Base-by-base conservation (phyloP, 2,329 filamentous ascomycete species). In the Lachnum nothofagi region DNA sequence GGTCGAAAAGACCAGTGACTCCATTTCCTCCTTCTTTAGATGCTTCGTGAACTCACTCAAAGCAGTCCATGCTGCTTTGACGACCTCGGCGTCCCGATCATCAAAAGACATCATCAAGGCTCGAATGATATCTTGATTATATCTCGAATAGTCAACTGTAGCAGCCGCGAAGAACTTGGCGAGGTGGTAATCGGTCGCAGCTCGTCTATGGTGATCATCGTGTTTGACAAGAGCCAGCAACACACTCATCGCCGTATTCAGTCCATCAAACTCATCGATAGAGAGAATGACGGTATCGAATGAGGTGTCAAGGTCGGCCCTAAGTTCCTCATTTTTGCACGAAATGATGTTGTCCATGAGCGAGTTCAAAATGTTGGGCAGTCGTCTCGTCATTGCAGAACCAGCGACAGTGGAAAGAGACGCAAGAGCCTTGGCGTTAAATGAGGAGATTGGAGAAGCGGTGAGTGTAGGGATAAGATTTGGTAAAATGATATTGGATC, bases 1-100 rank as follows among this genome's bases (percentile, higher is more conserved):
- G 2, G 91, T 95, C 0, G 91, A 93, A 46, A 82, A 74, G 16
- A 95, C 90, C 39, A 98, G 77, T 0, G 86, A 83, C 65, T 98
- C 94, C 93, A 98, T 97, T 70, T 97, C 91, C 65, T 98, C 94
- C 69, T 98, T 98, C 65, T 85, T 85, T 53, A 98, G 78, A 60
- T 83, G 85, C 67, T 91, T 91, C 39, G 91, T 96, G 60, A 98
- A 85, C 49, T 88, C 87, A 60, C 74, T 89, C 51, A 98, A 78
- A 5, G 91, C 91, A 46, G 82, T 77, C 91, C 91, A 97, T 19
- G 91, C 83, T 38, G 88, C 80, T 72, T 94, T 94, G 62, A 97
- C 86, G 3, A 97, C 91, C 19, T 85, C 82, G 53, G 71, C 69
- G 63, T 97, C 93, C 45, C 80, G 70, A 61, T 98, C 93, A 62